phyloP scores from a whole-genome alignment of 495 filamentous ascomycete genomes.

The Talaromyces ruber region DNA sequence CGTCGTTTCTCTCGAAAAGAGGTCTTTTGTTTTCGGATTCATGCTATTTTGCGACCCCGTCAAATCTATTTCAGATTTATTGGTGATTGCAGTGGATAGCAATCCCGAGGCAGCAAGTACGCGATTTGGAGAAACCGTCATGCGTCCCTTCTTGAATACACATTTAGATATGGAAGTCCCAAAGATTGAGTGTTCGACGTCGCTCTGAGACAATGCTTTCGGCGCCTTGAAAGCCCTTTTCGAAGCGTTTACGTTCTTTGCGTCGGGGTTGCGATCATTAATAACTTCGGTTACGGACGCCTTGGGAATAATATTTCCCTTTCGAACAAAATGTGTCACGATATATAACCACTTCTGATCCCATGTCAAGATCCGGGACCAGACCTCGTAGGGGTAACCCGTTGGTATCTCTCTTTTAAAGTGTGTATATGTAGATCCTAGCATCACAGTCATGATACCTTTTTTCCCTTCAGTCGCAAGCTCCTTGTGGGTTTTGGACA shows the following conservation, averaged over 20 bases:
- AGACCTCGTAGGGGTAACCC: conserved; percentile 47
- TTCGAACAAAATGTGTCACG: conserved; percentile 55
- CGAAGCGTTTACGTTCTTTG: neutral
- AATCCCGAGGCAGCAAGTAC: conserved; percentile 51
- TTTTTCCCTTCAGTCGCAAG: conserved; percentile 16
- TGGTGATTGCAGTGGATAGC: conserved; percentile 1
- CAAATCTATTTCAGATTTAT: neutral
- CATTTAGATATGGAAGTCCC: conserved; percentile 65
- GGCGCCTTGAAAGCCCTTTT: neutral
- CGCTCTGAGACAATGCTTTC: neutral
- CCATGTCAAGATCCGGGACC: conserved; percentile 50
- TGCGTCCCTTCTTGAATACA: conserved; percentile 65
- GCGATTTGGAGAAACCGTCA: conserved; percentile 65
- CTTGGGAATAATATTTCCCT: conserved; percentile 27
- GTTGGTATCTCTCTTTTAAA: conserved; percentile 51
- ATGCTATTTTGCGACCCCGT: neutral
- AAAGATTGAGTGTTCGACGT: conserved; percentile 30
- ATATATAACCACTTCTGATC: conserved; percentile 66
- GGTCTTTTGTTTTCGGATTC: neutral
- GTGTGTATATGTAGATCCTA: conserved; percentile 45
- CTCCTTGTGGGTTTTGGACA: conserved; percentile 18
- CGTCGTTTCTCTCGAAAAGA: neutral
- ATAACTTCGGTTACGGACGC: neutral
- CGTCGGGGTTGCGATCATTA: neutral
- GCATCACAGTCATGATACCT: conserved; percentile 23